Evolutionary conservation across 1,139 yeast genomes (phyloP), one percentile per base, ranked within the genome.

Genomic region (Suhomyces atakaporum): DNA sequence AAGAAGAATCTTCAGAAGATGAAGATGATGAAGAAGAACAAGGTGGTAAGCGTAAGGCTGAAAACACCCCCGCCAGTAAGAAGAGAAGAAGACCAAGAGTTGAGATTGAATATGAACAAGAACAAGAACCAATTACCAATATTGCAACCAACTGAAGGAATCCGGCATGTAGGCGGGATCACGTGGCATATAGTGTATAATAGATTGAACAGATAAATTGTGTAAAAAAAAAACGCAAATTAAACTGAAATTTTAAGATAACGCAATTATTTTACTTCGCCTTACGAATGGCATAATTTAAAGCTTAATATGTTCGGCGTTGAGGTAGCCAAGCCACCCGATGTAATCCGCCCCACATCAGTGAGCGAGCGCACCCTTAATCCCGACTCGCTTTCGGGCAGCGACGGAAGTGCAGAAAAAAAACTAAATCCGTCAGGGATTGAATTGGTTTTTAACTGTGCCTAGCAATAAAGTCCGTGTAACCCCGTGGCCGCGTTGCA

Each of bases 41-140:
- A 7, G 50, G 44, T 8, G 35, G 62, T 23, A 74, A 66, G 62
- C 66, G 64, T 51, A 72, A 73, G 53, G 53, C 61, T 31, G 62
- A 63, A 10, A 63, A 62, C 43, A 63, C 65, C 33, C 54, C 62
- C 38, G 58, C 63, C 43, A 61, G 69, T 47, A 64, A 63, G 49
- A 69, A 58, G 57, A 79, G 73, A 62, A 74, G 79, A 65, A 81
- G 85, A 60, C 84, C 95, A 34, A 78, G 84, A 62, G 80, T 87
- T 31, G 96, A 87, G 60, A 82, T 84, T 37, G 92, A 84, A 60
- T 84, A 86, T 57, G 96, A 87, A 63, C 81, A 84, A 51, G 95
- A 84, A 59, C 73, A 69, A 39, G 77, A 60, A 28, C 58, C 56
- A 19, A 46, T 62, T 27, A 62, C 69, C 29, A 64, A 64, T 43